Percentiles rank a stretch among this genome's conserved stretches.
These are phyloP conservation scores for Aspergillus transmontanensis DNA, from an alignment of 2,329 filamentous ascomycete genomes.

Conservation along the genomic window DNA sequence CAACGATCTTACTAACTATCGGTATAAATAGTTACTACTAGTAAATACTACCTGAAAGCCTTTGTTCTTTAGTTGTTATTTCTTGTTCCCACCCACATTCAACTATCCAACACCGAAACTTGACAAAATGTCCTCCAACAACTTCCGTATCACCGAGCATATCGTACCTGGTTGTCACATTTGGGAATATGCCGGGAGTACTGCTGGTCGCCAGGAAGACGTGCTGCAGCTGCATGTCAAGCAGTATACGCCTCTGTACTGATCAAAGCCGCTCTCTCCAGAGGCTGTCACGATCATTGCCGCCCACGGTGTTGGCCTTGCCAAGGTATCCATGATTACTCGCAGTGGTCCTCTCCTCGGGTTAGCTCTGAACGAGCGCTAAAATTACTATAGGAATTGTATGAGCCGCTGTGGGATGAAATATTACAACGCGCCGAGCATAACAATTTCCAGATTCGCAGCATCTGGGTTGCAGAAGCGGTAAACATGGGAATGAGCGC, in stretches of 20 bases:
- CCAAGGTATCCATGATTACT: conserved; percentile 6
- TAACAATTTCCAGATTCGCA: conserved; percentile 1
- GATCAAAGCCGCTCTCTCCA: background rate
- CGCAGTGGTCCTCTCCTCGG: no score
- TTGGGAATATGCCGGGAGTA: conserved; percentile 10
- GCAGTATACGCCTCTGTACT: conserved; percentile 11
- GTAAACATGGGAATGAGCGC: conserved; percentile 12
- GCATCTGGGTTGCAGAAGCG: conserved; percentile 15
- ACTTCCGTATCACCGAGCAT: background rate
- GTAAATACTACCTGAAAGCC: no score
- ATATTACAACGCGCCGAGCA: background rate
- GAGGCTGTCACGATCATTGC: conserved; percentile 13
- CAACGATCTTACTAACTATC: no score
- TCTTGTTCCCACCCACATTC: no score
- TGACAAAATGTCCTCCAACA: background rate
- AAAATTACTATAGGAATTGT: no score
- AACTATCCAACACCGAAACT: no score
- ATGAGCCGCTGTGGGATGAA: conserved; percentile 8
- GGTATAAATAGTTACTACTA: no score
- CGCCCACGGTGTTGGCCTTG: conserved; percentile 13
- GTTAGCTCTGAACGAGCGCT: no score
- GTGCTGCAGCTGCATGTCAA: conserved; percentile 11
- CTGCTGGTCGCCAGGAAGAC: conserved; percentile 4
- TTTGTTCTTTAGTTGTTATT: no score
- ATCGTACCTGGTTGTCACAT: background rate